Percentiles rank a stretch among this genome's conserved stretches.
These are phyloP conservation scores for Solanum lycopersicoides DNA, from an alignment of 257 asterid genomes.

Conservation along the genomic window DNA sequence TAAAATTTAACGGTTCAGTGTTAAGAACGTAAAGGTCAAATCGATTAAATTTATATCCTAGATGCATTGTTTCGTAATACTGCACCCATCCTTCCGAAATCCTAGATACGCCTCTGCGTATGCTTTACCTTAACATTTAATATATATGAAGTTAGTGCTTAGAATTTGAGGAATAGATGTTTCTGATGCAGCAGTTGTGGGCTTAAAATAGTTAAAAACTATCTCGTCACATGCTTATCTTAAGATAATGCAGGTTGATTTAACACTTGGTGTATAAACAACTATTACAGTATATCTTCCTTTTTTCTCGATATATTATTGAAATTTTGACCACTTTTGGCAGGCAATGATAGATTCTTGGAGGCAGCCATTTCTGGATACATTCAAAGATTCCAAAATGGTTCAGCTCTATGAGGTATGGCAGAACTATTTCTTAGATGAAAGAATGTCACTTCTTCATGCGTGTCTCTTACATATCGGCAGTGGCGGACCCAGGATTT, in stretches of 20 bases:
- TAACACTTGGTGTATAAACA: neutral
- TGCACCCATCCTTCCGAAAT: neutral
- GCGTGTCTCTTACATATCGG: neutral
- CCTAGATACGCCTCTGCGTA: neutral
- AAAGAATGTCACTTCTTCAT: neutral
- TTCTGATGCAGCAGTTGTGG: neutral
- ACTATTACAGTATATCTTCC: neutral
- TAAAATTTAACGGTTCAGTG: neutral
- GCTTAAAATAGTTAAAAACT: neutral
- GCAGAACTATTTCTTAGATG: neutral
- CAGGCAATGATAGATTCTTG: constrained; percentile 85
- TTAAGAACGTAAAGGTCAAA: neutral
- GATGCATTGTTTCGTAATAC: neutral
- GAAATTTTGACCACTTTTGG: constrained; percentile 5
- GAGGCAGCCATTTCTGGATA: constrained; percentile 54
- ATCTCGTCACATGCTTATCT: neutral
- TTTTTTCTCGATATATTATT: neutral
- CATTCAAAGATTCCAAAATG: constrained; percentile 40
- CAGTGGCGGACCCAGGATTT: no score
- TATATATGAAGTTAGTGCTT: neutral
- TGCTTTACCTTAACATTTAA: neutral
- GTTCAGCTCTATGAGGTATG: constrained; percentile 68
- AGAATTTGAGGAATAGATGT: neutral
- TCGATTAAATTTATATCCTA: no score
- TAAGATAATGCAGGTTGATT: neutral